Evolutionary conservation across 768 basidiomycete genomes (phyloP).

Genomic region (Clitopilus passeckerianus): DNA sequence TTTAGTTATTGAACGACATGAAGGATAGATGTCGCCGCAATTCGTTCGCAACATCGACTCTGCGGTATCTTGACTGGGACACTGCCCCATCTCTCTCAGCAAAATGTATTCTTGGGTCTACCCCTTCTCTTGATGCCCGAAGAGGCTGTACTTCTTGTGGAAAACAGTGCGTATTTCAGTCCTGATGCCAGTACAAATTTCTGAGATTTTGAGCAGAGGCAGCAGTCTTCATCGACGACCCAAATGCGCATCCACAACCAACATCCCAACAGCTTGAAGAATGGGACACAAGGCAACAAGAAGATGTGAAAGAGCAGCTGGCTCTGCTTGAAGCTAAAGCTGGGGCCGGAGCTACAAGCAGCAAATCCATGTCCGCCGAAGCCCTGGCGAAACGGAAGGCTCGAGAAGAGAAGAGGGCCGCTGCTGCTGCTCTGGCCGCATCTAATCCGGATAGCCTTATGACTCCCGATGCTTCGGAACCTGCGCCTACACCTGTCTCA

Average conservation of each 20-base stretch:
- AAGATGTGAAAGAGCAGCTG: conserved; percentile 43
- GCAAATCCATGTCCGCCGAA: conserved; percentile 49
- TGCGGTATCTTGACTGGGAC: conserved; percentile 88
- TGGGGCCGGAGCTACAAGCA: conserved; percentile 29
- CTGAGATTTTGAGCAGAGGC: conserved; percentile 44
- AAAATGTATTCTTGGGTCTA: conserved; percentile 94
- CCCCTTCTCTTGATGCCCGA: conserved; percentile 87
- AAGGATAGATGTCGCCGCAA: conserved; percentile 64
- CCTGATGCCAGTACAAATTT: background rate
- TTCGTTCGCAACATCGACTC: conserved; percentile 78
- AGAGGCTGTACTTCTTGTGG: conserved; percentile 84
- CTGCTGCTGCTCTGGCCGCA: conserved; percentile 9
- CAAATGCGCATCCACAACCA: conserved; percentile 48
- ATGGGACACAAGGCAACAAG: conserved; percentile 50
- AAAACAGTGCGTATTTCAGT: conserved; percentile 53
- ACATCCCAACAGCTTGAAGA: conserved; percentile 36
- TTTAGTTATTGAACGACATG: conserved; percentile 7
- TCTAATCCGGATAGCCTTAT: background rate
- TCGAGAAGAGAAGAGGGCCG: conserved; percentile 45
- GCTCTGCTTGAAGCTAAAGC: conserved; percentile 40
- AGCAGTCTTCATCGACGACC: conserved; percentile 75
- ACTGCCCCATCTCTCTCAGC: conserved; percentile 90
- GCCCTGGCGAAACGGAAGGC: conserved; percentile 70
- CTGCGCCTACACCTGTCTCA: background rate
- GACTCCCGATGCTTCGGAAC: too few relatives aligned